A percentile compares a stretch with the other conserved stretches of the same genome.
These are phyloP conservation scores for Fragaria nilgerrensis DNA, from an alignment of 306 rosid species.

Conservation along the genomic window DNA sequence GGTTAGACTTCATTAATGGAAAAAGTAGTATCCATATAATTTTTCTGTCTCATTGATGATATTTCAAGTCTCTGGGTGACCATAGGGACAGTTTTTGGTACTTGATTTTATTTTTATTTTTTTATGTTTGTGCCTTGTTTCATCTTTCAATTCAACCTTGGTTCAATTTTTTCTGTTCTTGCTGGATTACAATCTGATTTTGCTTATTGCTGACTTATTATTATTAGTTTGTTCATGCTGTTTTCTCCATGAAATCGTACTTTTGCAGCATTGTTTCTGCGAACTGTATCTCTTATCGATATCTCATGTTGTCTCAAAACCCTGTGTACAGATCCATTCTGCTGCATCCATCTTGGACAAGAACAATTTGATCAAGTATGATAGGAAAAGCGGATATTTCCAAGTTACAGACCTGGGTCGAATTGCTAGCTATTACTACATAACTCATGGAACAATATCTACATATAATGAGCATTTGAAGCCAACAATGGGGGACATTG, in stretches of 20 bases:
- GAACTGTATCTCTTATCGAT: not conserved
- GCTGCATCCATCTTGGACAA: slow-evolving; percentile 84
- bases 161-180: not conserved
- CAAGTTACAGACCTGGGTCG: slow-evolving; percentile 99
- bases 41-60: not conserved
- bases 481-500: slow-evolving; percentile 97
- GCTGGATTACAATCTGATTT: not conserved
- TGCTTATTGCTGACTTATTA: not conserved
- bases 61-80: not conserved
- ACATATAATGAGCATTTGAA: slow-evolving; percentile 95
- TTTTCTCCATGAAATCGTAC: not conserved
- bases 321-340: slow-evolving; percentile 71
- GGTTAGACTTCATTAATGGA: not conserved
- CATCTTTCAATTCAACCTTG: not conserved
- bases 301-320: slow-evolving; percentile 16
- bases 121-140: not conserved
- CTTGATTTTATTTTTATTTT: not conserved
- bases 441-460: slow-evolving; percentile 89
- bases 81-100: not conserved
- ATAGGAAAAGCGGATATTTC: slow-evolving; percentile 91
- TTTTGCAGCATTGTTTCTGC: not conserved
- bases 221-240: not conserved
- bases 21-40: not conserved
- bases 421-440: slow-evolving; percentile 93
- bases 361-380: slow-evolving; percentile 89